Conservation (phyloP, 2,329 filamentous ascomycete genomes). For the Alternaria triticina region DNA sequence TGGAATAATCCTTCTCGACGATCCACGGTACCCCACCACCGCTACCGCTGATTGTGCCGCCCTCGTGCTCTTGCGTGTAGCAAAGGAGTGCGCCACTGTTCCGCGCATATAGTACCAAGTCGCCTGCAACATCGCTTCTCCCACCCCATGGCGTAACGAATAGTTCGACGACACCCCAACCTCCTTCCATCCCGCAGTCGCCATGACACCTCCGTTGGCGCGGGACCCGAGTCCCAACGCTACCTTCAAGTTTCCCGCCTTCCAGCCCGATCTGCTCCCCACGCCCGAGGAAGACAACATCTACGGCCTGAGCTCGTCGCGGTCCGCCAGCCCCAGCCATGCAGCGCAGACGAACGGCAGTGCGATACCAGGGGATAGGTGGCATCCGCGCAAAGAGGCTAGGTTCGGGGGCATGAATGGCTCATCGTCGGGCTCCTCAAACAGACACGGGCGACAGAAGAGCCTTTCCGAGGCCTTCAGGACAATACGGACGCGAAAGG, state of each 20-base stretch:
- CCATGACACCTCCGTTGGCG: slow-evolving; percentile 39
- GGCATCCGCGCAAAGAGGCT: slow-evolving; percentile 66
- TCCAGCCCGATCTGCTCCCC: slow-evolving; percentile 51
- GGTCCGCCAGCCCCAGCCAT: slow-evolving; percentile 39
- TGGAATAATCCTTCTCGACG: slow-evolving; percentile 7
- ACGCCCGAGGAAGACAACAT: slow-evolving; percentile 45
- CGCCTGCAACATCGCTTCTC: slow-evolving; percentile 5
- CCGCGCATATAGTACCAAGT: not conserved
- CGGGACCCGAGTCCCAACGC: slow-evolving; percentile 39
- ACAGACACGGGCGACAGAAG: slow-evolving; percentile 74
- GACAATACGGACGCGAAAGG: slow-evolving; percentile 79
- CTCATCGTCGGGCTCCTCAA: slow-evolving; percentile 33
- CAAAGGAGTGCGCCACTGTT: slow-evolving; percentile 1
- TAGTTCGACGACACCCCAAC: slow-evolving; percentile 17
- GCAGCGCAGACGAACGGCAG: slow-evolving; percentile 32
- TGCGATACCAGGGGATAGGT: slow-evolving; percentile 58
- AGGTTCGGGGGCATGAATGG: slow-evolving; percentile 54
- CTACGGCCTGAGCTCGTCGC: slow-evolving; percentile 42
- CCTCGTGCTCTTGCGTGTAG: not conserved
- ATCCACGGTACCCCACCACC: not conserved
- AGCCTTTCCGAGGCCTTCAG: slow-evolving; percentile 88
- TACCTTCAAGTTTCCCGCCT: slow-evolving; percentile 55
- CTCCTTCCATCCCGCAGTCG: slow-evolving; percentile 22
- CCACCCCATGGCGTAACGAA: slow-evolving; percentile 41
- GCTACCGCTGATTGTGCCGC: slow-evolving; percentile 1